Conservation (phyloP, 2,329 filamentous ascomycete genomes). For the Colletotrichum sp. region DNA sequence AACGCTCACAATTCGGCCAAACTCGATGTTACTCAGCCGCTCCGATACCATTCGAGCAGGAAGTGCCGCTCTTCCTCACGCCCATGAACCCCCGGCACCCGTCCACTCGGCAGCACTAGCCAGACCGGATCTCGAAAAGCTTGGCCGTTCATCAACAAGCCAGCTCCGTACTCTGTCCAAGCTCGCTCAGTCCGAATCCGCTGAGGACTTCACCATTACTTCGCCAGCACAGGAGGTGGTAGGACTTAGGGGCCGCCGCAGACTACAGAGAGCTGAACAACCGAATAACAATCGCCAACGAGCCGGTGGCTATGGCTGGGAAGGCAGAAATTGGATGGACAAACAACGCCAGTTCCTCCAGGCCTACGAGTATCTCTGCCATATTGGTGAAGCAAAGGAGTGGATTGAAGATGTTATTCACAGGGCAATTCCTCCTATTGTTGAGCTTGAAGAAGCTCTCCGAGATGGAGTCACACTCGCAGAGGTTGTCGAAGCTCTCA, state of each 20-base stretch:
- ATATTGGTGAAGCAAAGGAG: slow-evolving; percentile 98
- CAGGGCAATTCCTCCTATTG: slow-evolving; percentile 85
- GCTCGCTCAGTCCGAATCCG: slow-evolving; percentile 75
- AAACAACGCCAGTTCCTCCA: slow-evolving; percentile 95
- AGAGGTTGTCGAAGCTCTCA: slow-evolving; percentile 89
- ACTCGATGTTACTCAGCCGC: slow-evolving; percentile 65
- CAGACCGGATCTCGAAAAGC: slow-evolving; percentile 76
- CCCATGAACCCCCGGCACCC: slow-evolving; percentile 35
- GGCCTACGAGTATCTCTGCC: slow-evolving; percentile 97
- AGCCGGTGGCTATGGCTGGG: slow-evolving; percentile 69
- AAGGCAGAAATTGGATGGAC: slow-evolving; percentile 96
- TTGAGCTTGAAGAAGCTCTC: slow-evolving; percentile 90
- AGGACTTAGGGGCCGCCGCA: slow-evolving; percentile 83
- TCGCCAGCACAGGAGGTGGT: slow-evolving; percentile 83
- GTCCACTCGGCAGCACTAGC: slow-evolving; percentile 54
- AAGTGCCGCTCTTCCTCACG: slow-evolving; percentile 33
- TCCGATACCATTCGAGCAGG: slow-evolving; percentile 56
- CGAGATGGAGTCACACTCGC: slow-evolving; percentile 93
- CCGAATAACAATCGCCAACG: slow-evolving; percentile 49
- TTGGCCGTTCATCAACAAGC: slow-evolving; percentile 88
- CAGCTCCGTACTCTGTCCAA: slow-evolving; percentile 88
- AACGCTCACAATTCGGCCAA: slow-evolving; percentile 53
- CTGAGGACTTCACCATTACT: slow-evolving; percentile 82
- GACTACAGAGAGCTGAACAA: slow-evolving; percentile 75
- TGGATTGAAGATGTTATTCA: slow-evolving; percentile 96